Evolutionary conservation across 2,329 filamentous ascomycete genomes (phyloP).

Genomic region (Xenoacremonium recifei): DNA sequence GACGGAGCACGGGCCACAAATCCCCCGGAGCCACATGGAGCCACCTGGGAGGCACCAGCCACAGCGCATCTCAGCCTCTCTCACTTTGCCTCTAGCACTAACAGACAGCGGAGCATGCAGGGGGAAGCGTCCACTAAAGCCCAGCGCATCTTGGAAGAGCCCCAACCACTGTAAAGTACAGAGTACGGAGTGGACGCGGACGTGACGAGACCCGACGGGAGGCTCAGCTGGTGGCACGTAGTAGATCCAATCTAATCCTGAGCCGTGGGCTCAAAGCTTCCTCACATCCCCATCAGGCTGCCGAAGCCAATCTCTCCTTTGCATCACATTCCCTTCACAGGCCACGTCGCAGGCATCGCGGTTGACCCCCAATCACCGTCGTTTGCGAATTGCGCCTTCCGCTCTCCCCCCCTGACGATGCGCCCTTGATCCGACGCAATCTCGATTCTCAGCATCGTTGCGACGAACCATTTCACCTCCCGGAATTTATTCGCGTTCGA

Average conservation of each 20-base stretch:
- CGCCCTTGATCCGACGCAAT: constrained; percentile 11
- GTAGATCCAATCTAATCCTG: constrained; percentile 3
- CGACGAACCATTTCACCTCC: background rate
- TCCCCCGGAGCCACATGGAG: constrained; percentile 14
- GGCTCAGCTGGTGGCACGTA: constrained; percentile 15
- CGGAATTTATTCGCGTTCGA: constrained; percentile 5
- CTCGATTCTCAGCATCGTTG: background rate
- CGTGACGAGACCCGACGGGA: constrained; percentile 12
- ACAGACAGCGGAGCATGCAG: too few species aligned
- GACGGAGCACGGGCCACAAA: constrained; percentile 11
- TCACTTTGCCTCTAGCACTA: too few species aligned
- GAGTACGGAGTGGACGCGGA: too few species aligned
- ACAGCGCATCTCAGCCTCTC: too few species aligned
- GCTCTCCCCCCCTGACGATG: constrained; percentile 9
- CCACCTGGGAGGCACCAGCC: constrained; percentile 9
- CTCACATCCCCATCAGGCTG: constrained; percentile 3
- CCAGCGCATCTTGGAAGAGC: constrained; percentile 25
- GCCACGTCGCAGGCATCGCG: background rate
- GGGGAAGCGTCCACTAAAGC: constrained; percentile 8
- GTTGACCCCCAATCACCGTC: too few species aligned
- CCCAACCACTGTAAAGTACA: constrained; percentile 17
- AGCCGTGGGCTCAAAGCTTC: constrained; percentile 2
- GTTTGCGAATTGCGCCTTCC: too few species aligned
- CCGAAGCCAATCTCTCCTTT: background rate
- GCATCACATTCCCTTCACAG: background rate